Evolutionary conservation across 164 flowering plant genomes (phyloP).

Genomic region (Stephania japonica): DNA sequence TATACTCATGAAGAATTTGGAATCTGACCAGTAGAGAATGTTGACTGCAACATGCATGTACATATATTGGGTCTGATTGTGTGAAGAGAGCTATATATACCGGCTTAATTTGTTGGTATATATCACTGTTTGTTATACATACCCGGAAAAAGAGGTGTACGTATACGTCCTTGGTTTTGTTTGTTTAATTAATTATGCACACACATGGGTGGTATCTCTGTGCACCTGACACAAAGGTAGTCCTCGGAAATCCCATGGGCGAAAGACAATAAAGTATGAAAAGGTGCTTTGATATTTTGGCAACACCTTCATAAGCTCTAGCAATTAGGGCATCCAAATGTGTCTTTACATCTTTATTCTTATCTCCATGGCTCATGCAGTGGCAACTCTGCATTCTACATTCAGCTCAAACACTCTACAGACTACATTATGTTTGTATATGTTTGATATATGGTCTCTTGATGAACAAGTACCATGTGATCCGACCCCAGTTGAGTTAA

Average conservation of each 20-base stretch:
- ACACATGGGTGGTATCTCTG: slow-evolving; percentile 12
- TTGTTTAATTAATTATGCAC: not conserved
- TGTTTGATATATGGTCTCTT: not conserved
- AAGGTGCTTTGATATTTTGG: slow-evolving; percentile 48
- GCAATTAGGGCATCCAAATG: slow-evolving; percentile 34
- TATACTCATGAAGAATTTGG: no score
- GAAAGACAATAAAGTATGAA: slow-evolving; percentile 15
- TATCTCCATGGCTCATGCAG: slow-evolving; percentile 18
- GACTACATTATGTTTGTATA: not conserved
- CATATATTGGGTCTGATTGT: no score
- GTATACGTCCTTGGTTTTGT: slow-evolving; percentile 15
- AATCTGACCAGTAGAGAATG: no score
- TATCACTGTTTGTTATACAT: not conserved
- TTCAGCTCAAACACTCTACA: not conserved
- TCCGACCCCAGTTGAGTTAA: slow-evolving; percentile 9
- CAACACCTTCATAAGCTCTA: slow-evolving; percentile 36
- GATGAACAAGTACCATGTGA: slow-evolving; percentile 14
- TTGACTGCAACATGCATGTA: no score
- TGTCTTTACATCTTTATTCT: slow-evolving; percentile 37
- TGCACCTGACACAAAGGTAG: slow-evolving; percentile 13
- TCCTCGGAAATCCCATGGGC: slow-evolving; percentile 11
- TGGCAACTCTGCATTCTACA: not conserved
- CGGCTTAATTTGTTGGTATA: no score
- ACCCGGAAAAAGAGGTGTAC: slow-evolving; percentile 11
- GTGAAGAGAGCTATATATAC: no score